Conservation (phyloP, 129 eudicot genomes). For the Kitagawia praeruptora region DNA sequence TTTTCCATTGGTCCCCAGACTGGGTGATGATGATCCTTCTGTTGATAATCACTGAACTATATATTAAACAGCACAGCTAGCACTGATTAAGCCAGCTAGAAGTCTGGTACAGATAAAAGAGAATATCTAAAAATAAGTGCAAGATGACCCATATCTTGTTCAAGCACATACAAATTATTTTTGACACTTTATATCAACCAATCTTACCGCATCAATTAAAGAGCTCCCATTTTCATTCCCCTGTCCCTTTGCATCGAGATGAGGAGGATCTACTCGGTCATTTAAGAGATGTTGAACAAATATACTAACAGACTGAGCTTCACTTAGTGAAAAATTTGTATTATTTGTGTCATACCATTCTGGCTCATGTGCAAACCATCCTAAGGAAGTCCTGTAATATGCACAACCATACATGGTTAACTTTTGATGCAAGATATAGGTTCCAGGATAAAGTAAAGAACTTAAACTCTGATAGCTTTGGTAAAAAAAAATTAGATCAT, state of each 20-base stretch:
- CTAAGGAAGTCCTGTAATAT: slow-evolving; percentile 67
- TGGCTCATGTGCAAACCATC: slow-evolving; percentile 93
- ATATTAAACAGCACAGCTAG: slow-evolving; percentile 13
- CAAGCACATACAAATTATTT: background rate
- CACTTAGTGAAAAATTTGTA: slow-evolving; percentile 68
- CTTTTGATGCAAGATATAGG: background rate
- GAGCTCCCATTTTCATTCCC: slow-evolving; percentile 62
- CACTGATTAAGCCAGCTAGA: slow-evolving; percentile 8
- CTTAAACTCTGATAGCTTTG: background rate
- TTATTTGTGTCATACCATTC: slow-evolving; percentile 80
- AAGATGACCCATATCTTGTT: background rate
- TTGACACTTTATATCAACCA: background rate
- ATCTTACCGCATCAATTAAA: slow-evolving; percentile 49
- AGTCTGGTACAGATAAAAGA: background rate
- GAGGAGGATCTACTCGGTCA: slow-evolving; percentile 49
- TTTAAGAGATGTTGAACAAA: slow-evolving; percentile 72
- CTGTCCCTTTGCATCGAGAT: slow-evolving; percentile 53
- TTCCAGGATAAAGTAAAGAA: background rate
- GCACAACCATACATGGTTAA: background rate
- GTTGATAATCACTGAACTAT: slow-evolving; percentile 17
- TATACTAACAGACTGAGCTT: slow-evolving; percentile 74
- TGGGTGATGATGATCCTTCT: slow-evolving; percentile 82
- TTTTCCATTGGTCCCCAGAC: slow-evolving; percentile 90
- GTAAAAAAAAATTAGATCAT: background rate
- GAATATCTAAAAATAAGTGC: too few species aligned